Evolutionary conservation across 2,329 filamentous ascomycete genomes (phyloP).

Genomic region (Harringtonia lauricola): DNA sequence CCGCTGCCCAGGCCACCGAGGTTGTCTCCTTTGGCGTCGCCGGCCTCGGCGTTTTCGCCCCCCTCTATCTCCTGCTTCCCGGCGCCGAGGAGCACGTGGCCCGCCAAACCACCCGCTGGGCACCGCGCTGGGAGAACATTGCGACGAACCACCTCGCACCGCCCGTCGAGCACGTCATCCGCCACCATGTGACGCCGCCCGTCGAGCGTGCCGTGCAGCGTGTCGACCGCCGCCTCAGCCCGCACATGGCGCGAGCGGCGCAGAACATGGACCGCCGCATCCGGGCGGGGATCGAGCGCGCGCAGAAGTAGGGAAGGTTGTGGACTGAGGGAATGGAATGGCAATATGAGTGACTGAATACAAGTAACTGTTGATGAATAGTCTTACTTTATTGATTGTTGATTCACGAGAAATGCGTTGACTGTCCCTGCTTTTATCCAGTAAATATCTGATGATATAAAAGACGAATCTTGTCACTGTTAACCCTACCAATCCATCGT

Average conservation of each 20-base stretch:
- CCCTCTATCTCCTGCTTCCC: constrained; percentile 46
- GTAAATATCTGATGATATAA: no score
- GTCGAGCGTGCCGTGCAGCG: constrained; percentile 31
- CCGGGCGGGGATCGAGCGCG: constrained; percentile 30
- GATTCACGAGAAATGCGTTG: no score
- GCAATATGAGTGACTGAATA: no score
- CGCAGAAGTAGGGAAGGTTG: constrained; percentile 4
- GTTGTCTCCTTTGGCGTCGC: constrained; percentile 41
- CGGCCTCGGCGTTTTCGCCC: constrained; percentile 40
- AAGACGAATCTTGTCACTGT: no score
- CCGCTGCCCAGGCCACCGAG: constrained; percentile 36
- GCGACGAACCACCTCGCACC: constrained; percentile 43
- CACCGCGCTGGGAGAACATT: constrained; percentile 48
- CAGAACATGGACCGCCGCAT: constrained; percentile 36
- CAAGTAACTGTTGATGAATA: no score
- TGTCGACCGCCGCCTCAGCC: constrained; percentile 33
- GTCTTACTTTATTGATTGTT: no score
- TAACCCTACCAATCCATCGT: no score
- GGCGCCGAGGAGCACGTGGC: constrained; percentile 43
- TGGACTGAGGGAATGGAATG: no score
- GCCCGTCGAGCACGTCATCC: constrained; percentile 30
- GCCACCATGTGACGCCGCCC: constrained; percentile 34
- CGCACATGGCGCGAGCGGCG: constrained; percentile 34
- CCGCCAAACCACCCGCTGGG: constrained; percentile 44
- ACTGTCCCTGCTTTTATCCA: no score